Percentiles rank a stretch among this genome's conserved stretches.
phyloP scores from a whole-genome alignment of 192 early-diverging fungal genomes.

The Podila minutissima region DNA sequence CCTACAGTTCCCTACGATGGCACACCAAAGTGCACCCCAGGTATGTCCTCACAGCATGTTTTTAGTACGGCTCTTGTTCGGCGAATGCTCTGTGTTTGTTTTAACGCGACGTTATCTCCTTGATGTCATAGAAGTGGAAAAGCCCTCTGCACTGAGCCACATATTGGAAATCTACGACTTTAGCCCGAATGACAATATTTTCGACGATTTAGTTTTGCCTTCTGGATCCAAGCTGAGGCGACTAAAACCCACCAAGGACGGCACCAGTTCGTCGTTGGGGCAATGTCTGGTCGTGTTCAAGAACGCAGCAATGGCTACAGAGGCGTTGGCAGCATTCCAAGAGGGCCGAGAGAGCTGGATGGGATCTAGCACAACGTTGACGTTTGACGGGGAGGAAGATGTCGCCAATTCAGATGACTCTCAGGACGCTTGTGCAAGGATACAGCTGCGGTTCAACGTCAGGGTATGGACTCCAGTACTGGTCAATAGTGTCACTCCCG shows the following conservation, averaged over 20 bases:
- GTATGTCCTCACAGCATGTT: conserved; percentile 3
- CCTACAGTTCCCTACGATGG: conserved; percentile 13
- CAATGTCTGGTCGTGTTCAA: conserved; percentile 44
- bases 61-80: too few species aligned
- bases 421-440: not conserved
- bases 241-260: conserved; percentile 10
- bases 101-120: not conserved
- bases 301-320: conserved; percentile 26
- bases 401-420: not conserved
- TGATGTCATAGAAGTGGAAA: conserved; percentile 20
- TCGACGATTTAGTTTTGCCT: conserved; percentile 22
- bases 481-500: conserved; percentile 14
- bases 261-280: not conserved
- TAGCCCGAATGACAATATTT: conserved; percentile 32
- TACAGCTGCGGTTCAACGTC: conserved; percentile 40
- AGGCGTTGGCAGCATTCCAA: conserved; percentile 35
- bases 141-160: conserved; percentile 22
- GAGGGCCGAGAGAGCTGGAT: conserved; percentile 45
- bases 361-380: conserved; percentile 1
- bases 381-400: conserved; percentile 1
- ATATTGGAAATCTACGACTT: conserved; percentile 42
- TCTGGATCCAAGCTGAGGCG: conserved; percentile 25
- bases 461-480: conserved; percentile 39
- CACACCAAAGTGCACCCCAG: conserved; percentile 11
- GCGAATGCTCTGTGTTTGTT: not conserved